These are phyloP conservation scores for Blastomyces percursus DNA, from an alignment of 2,329 filamentous ascomycete genomes.

Conservation along the genomic window DNA sequence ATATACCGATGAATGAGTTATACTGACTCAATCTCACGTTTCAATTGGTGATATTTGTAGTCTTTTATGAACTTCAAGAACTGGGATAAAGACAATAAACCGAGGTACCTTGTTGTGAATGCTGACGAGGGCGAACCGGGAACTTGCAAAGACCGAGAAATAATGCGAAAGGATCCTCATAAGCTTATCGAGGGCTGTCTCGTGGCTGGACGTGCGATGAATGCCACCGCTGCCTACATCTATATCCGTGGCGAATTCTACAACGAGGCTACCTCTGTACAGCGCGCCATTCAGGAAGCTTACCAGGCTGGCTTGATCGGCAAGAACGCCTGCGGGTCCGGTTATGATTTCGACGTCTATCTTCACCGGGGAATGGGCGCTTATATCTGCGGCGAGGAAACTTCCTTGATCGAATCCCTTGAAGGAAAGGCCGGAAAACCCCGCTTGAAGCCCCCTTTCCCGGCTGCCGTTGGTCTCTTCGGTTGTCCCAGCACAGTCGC, in stretches of 20 bases:
- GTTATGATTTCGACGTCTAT: conserved; percentile 97
- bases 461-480: conserved; percentile 91
- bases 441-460: conserved; percentile 96
- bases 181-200: conserved; percentile 97
- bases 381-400: conserved; percentile 97
- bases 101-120: conserved; percentile 94
- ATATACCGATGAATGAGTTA: background rate
- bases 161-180: conserved; percentile 99
- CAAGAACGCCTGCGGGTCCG: conserved; percentile 94
- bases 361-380: conserved; percentile 94
- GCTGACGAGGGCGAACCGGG: conserved; percentile 97
- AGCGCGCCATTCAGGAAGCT: conserved; percentile 93
- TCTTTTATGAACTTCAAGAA: conserved; percentile 99
- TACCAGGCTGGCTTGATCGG: conserved; percentile 91
- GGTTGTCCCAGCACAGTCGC: conserved; percentile 96
- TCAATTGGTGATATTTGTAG: conserved; percentile 36
- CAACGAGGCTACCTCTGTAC: conserved; percentile 84
- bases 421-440: conserved; percentile 99
- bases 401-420: conserved; percentile 91
- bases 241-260: conserved; percentile 99
- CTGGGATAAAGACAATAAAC: conserved; percentile 96
- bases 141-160: conserved; percentile 98
- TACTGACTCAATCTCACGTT: conserved; percentile 4
- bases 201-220: conserved; percentile 94
- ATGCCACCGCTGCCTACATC: conserved; percentile 96